Conservation (phyloP, 192 early-diverging fungal species). For the Lobulomyces angularis region DNA sequence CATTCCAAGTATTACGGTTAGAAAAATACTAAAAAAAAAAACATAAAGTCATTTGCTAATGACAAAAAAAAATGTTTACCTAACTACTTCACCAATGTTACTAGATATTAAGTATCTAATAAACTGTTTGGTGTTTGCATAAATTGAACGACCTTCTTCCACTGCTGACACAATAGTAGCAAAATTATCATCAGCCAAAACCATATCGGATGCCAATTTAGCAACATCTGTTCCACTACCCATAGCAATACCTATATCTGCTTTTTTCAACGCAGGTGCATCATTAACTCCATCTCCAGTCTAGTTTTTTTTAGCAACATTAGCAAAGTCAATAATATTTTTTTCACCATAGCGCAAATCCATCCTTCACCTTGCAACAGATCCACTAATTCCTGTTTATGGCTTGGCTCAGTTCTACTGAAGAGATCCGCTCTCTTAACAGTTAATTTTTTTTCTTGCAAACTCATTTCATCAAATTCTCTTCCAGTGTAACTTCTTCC, state of each 20-base stretch:
- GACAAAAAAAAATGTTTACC: no score
- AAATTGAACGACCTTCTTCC: slow-evolving; percentile 93
- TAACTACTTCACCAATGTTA: slow-evolving; percentile 98
- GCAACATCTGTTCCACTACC: slow-evolving; percentile 93
- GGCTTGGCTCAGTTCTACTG: slow-evolving; percentile 87
- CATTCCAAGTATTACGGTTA: slow-evolving; percentile 92
- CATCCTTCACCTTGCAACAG: slow-evolving; percentile 70
- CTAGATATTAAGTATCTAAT: slow-evolving; percentile 96
- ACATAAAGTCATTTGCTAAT: no score
- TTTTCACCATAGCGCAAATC: slow-evolving; percentile 71
- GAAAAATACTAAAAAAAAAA: slow-evolving; percentile 90
- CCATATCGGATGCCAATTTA: slow-evolving; percentile 89
- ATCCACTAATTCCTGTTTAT: slow-evolving; percentile 91
- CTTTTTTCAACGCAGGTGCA: slow-evolving; percentile 95
- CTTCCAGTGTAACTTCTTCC: slow-evolving; percentile 78
- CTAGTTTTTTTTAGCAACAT: slow-evolving; percentile 23
- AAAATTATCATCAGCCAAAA: slow-evolving; percentile 75
- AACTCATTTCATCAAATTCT: slow-evolving; percentile 81
- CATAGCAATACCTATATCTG: slow-evolving; percentile 94
- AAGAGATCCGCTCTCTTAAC: slow-evolving; percentile 72
- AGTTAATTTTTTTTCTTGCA: slow-evolving; percentile 55
- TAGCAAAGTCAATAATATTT: slow-evolving; percentile 1
- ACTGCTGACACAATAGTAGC: slow-evolving; percentile 91
- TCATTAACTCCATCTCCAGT: slow-evolving; percentile 98
- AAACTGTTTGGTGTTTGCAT: slow-evolving; percentile 99